Conservation (phyloP, 2,329 filamentous ascomycete genomes). For the Chalaropsis ovoidea region DNA sequence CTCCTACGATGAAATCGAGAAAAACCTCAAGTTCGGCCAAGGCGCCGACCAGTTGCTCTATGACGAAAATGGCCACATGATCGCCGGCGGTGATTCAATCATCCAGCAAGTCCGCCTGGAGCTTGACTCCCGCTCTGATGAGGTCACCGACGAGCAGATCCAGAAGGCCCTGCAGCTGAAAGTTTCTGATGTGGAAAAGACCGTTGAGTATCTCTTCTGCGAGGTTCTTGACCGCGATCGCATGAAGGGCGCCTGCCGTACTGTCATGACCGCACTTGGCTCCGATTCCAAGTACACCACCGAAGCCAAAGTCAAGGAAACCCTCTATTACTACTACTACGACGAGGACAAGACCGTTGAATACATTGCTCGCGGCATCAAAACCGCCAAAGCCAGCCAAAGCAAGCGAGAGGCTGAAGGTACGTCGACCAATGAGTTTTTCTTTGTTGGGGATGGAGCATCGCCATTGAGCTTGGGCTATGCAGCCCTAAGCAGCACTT, state of each 20-base stretch:
- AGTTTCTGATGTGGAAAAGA: not conserved
- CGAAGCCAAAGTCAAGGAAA: constrained; percentile 60
- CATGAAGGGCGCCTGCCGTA: constrained; percentile 6
- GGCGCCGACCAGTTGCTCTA: constrained; percentile 5
- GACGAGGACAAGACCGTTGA: constrained; percentile 68
- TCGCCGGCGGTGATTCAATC: constrained; percentile 13
- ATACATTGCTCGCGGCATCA: constrained; percentile 52
- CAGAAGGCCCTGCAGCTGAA: constrained; percentile 12
- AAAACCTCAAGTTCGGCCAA: constrained; percentile 11
- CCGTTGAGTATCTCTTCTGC: constrained; percentile 17
- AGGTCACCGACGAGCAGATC: constrained; percentile 21
- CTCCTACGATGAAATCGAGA: constrained; percentile 38
- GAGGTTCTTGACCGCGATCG: constrained; percentile 19
- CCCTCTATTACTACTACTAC: constrained; percentile 84
- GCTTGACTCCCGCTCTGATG: constrained; percentile 20
- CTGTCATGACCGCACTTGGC: constrained; percentile 37
- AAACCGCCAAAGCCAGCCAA: constrained; percentile 31
- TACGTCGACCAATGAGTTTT: constrained; percentile 30
- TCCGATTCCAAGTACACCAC: constrained; percentile 41
- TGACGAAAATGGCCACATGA: constrained; percentile 14
- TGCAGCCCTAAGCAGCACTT: not conserved
- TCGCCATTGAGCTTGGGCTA: constrained; percentile 20
- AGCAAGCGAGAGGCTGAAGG: constrained; percentile 38
- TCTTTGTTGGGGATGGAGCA: constrained; percentile 26
- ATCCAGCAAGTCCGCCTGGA: constrained; percentile 14